A percentile compares a stretch with the other conserved stretches of the same genome.
These are phyloP conservation scores for Amanita rimosa DNA, from an alignment of 768 basidiomycete species.

Conservation along the genomic window DNA sequence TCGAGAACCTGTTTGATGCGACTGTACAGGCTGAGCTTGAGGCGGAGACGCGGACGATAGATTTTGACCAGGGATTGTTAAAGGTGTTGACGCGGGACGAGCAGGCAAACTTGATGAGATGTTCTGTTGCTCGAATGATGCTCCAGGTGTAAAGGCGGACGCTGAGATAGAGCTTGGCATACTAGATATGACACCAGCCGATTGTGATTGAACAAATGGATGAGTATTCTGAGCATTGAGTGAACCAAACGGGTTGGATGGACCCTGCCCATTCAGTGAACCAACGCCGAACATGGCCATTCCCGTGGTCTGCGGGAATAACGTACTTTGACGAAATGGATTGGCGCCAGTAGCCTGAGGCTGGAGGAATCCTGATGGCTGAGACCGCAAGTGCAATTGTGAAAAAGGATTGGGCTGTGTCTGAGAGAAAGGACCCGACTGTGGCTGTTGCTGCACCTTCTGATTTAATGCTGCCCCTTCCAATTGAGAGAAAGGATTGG, in stretches of 20 bases:
- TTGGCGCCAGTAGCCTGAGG: constrained; percentile 60
- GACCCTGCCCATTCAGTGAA: constrained; percentile 7
- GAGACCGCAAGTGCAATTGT: constrained; percentile 12
- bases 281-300: constrained; percentile 32
- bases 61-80: constrained; percentile 27
- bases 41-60: constrained; percentile 26
- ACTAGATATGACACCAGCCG: constrained; percentile 1
- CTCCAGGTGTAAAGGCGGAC: constrained; percentile 14
- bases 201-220: constrained; percentile 8
- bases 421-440: constrained; percentile 11
- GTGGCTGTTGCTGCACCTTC: constrained; percentile 1
- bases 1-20: constrained; percentile 87
- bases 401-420: constrained; percentile 16
- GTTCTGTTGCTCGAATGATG: constrained; percentile 10
- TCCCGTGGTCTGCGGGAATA: constrained; percentile 54
- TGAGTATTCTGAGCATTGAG: constrained; percentile 9
- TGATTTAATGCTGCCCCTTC: constrained; percentile 40
- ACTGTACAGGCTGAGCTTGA: constrained; percentile 52
- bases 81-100: constrained; percentile 67
- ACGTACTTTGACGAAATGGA: constrained; percentile 76
- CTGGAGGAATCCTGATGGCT: constrained; percentile 31
- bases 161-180: neutral
- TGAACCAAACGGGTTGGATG: constrained; percentile 1
- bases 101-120: constrained; percentile 26
- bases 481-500: neutral